Evolutionary conservation across 2,329 filamentous ascomycete species (phyloP).

Genomic region (Furcasterigmium furcatum): DNA sequence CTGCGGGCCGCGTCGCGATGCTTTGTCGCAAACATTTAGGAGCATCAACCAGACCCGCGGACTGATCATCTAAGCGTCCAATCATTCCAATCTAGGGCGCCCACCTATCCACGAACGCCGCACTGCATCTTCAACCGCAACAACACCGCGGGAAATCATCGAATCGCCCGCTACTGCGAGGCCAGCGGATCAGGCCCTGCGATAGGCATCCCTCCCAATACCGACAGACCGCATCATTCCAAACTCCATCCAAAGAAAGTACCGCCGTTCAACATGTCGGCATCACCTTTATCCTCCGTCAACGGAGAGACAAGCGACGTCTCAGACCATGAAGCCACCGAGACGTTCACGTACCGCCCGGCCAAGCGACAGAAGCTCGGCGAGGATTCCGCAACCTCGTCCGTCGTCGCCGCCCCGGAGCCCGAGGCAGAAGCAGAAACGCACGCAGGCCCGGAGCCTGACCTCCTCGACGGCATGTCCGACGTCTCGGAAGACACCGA

Average conservation of each 20-base stretch:
- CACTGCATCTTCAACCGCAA: too few relatives aligned
- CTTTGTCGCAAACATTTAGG: too few relatives aligned
- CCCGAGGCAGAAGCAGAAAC: constrained; percentile 20
- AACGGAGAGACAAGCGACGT: constrained; percentile 10
- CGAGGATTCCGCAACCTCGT: constrained; percentile 35
- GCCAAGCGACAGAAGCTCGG: constrained; percentile 31
- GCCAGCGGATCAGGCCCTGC: too few relatives aligned
- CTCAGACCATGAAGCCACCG: constrained; percentile 12
- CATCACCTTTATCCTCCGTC: constrained; percentile 12
- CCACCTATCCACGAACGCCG: too few relatives aligned
- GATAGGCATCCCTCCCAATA: too few relatives aligned
- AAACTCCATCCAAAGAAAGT: not conserved
- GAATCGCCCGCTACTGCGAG: too few relatives aligned
- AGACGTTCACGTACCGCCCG: constrained; percentile 22
- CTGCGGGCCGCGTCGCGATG: too few relatives aligned
- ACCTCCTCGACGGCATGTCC: constrained; percentile 56
- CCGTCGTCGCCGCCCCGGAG: constrained; percentile 36
- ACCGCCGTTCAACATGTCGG: not conserved
- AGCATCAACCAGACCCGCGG: too few relatives aligned
- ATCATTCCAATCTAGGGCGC: too few relatives aligned
- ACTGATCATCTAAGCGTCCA: too few relatives aligned
- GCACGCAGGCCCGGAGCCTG: constrained; percentile 43
- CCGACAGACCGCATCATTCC: constrained; percentile 7
- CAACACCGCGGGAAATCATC: too few relatives aligned
- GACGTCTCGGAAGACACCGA: constrained; percentile 90